These are phyloP conservation scores for Sporothrix pallida DNA, from an alignment of 2,329 filamentous ascomycete species.

Conservation along the genomic window DNA sequence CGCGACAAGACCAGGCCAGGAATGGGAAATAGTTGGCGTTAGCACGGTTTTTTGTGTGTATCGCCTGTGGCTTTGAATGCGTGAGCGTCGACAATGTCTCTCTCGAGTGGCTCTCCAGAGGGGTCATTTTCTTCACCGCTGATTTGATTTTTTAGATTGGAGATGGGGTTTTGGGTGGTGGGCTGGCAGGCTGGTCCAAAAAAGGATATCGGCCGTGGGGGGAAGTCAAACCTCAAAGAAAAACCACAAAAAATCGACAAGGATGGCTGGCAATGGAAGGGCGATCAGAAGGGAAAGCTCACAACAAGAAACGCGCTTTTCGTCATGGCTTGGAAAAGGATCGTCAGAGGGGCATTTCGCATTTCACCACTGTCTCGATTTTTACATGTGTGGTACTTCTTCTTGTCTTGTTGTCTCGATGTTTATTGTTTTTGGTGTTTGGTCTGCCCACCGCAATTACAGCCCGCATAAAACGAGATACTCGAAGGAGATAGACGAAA, in stretches of 20 bases:
- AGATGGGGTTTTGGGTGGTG: background rate
- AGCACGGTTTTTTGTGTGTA: background rate
- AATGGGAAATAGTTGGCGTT: slow-evolving; percentile 28
- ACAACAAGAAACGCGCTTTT: slow-evolving; percentile 7
- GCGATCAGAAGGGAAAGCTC: background rate
- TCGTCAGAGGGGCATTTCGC: slow-evolving; percentile 8
- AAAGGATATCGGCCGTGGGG: slow-evolving; percentile 25
- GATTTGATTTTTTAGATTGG: slow-evolving; percentile 9
- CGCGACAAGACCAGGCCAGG: slow-evolving; percentile 12
- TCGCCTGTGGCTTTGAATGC: too few relatives aligned
- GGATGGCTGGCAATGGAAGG: background rate
- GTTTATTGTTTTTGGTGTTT: background rate
- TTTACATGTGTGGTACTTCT: background rate
- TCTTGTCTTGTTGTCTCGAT: background rate
- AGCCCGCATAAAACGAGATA: background rate
- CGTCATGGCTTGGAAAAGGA: slow-evolving; percentile 25
- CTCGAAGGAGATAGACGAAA: slow-evolving; percentile 16
- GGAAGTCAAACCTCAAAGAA: background rate
- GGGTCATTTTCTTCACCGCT: slow-evolving; percentile 25
- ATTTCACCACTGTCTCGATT: background rate
- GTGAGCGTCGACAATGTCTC: background rate
- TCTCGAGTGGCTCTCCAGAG: slow-evolving; percentile 4
- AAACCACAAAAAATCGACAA: background rate
- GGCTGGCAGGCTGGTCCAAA: slow-evolving; percentile 17
- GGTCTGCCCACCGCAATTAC: slow-evolving; percentile 1